phyloP scores from a whole-genome alignment of 495 filamentous ascomycete genomes.

The Penicillium alfredii region DNA sequence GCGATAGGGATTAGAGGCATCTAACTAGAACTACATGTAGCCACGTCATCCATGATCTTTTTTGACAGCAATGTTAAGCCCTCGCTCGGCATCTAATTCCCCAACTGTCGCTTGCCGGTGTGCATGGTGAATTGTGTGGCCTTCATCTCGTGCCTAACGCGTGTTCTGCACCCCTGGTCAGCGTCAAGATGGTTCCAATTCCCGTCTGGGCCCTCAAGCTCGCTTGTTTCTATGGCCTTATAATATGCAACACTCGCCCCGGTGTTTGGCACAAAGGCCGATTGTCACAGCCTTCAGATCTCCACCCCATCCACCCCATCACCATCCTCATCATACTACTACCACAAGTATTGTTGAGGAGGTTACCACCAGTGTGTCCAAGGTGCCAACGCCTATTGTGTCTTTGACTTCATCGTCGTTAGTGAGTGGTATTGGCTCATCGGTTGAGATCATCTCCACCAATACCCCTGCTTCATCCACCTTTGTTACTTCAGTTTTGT shows the following conservation, averaged over 20 bases:
- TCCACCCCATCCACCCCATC: too few relatives aligned
- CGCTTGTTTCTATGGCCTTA: conserved; percentile 32
- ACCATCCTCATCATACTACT: conserved; percentile 16
- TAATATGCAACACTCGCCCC: conserved; percentile 35
- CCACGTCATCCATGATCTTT: too few relatives aligned
- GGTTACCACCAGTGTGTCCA: conserved; percentile 3
- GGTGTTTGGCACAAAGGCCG: conserved; percentile 28
- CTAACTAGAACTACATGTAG: too few relatives aligned
- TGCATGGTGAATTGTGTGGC: conserved; percentile 18
- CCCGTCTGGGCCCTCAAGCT: conserved; percentile 23
- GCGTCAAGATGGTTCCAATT: conserved; percentile 25
- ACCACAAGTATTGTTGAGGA: conserved; percentile 3
- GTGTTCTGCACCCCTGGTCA: conserved; percentile 14
- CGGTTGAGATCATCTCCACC: conserved; percentile 12
- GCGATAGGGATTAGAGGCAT: too few relatives aligned
- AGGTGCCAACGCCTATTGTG: conserved; percentile 2
- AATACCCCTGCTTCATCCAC: conserved; percentile 9
- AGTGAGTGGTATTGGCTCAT: conserved; percentile 10
- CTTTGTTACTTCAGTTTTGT: conserved; percentile 11
- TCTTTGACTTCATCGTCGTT: conserved; percentile 13
- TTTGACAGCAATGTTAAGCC: too few relatives aligned
- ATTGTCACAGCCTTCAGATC: conserved; percentile 21
- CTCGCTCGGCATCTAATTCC: too few relatives aligned
- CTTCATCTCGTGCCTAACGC: conserved; percentile 9
- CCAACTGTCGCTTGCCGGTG: conserved; percentile 22